Evolutionary conservation across 1,284 basidiomycete species (phyloP).

Genomic region (Melanopsichium pennsylvanicum): DNA sequence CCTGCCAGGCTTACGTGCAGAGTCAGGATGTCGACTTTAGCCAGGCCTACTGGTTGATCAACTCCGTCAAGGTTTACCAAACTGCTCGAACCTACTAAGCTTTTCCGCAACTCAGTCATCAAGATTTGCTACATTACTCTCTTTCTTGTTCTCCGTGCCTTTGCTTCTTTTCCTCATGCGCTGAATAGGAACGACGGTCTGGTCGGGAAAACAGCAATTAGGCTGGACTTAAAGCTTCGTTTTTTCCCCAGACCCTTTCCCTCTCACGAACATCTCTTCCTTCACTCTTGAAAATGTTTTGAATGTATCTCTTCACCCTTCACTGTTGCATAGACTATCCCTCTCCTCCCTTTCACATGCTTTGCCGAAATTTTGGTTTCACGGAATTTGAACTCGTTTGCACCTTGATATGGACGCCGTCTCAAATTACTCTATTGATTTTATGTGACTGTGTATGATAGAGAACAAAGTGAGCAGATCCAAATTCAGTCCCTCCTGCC

Average conservation of each 20-base stretch:
- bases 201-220: slow-evolving; percentile 10
- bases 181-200: slow-evolving; percentile 1
- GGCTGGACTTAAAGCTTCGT: neutral
- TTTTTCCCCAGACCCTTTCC: slow-evolving; percentile 21
- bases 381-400: too few species aligned
- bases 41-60: slow-evolving; percentile 51
- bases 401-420: too few species aligned
- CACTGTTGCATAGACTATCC: slow-evolving; percentile 7
- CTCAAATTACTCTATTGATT: too few species aligned
- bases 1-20: slow-evolving; percentile 41
- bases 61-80: slow-evolving; percentile 51
- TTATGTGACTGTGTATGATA: neutral
- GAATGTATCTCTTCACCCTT: neutral
- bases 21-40: slow-evolving; percentile 31
- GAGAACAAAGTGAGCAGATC: neutral
- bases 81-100: slow-evolving; percentile 21
- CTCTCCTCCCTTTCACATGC: neutral
- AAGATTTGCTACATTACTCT: too few species aligned
- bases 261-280: neutral
- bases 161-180: too few species aligned
- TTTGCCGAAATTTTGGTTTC: neutral
- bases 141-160: too few species aligned
- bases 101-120: too few species aligned
- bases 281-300: neutral
- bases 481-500: neutral